These are phyloP conservation scores for Pyrenophora teres DNA, from an alignment of 2,329 filamentous ascomycete species.

Conservation along the genomic window DNA sequence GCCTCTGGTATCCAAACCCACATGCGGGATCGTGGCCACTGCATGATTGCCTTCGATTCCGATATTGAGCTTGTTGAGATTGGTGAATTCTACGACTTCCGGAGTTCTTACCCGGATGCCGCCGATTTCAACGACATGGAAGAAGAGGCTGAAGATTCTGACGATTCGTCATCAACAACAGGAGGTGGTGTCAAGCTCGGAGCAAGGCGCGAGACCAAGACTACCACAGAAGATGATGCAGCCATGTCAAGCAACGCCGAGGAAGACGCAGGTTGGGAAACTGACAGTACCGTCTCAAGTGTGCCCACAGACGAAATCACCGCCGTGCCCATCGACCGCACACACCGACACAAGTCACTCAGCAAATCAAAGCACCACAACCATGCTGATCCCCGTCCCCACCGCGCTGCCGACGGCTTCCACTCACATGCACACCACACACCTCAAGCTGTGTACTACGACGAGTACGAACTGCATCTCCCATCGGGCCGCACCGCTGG, in stretches of 20 bases:
- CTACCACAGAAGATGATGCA: conserved; percentile 43
- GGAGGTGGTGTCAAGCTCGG: conserved; percentile 71
- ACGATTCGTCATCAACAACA: conserved; percentile 54
- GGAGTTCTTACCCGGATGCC: conserved; percentile 88
- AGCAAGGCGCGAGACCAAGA: conserved; percentile 58
- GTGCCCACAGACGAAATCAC: conserved; percentile 84
- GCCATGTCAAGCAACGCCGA: conserved; percentile 58
- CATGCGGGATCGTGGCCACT: conserved; percentile 96
- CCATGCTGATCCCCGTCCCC: conserved; percentile 70
- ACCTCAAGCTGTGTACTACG: conserved; percentile 79
- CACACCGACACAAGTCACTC: conserved; percentile 73
- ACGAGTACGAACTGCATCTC: conserved; percentile 91
- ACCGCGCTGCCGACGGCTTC: conserved; percentile 76
- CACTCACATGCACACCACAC: conserved; percentile 79
- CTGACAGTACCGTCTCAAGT: conserved; percentile 84
- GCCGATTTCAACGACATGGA: conserved; percentile 62
- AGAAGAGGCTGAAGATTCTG: conserved; percentile 48
- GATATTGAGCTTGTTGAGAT: conserved; percentile 92
- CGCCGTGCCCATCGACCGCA: conserved; percentile 75
- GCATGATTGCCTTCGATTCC: conserved; percentile 89
- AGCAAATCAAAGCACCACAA: conserved; percentile 77
- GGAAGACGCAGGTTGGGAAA: conserved; percentile 89
- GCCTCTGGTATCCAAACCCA: conserved; percentile 86
- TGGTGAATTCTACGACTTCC: conserved; percentile 96
- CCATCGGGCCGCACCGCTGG: conserved; percentile 88